Evolutionary conservation across 257 asterid genomes (phyloP).

Genomic region (Paraleonurus japonicus): DNA sequence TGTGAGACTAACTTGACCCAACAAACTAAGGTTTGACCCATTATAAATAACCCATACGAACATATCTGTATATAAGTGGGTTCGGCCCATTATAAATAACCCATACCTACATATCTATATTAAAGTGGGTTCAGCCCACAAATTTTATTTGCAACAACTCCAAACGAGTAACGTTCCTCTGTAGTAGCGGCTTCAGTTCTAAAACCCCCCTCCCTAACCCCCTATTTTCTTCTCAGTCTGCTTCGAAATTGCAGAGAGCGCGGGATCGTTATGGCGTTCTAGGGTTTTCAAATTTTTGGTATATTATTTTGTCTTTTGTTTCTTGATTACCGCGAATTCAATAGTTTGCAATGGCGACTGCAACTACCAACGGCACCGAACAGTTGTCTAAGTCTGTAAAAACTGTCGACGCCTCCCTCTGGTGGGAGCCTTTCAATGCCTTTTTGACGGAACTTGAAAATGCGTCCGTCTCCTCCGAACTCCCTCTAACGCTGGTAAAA

Average conservation of each 20-base stretch:
- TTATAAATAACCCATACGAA: too few species aligned
- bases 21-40: too few species aligned
- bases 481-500: slow-evolving; percentile 60
- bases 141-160: background rate
- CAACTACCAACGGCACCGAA: slow-evolving; percentile 32
- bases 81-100: too few species aligned
- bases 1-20: too few species aligned
- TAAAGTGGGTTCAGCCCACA: background rate
- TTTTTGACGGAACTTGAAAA: slow-evolving; percentile 73
- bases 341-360: slow-evolving; percentile 44
- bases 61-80: too few species aligned
- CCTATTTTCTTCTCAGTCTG: background rate
- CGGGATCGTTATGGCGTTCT: slow-evolving; percentile 28
- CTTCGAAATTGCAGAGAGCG: slow-evolving; percentile 34
- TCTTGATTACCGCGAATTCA: background rate
- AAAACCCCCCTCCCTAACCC: slow-evolving; percentile 24
- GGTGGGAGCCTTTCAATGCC: slow-evolving; percentile 89
- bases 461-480: slow-evolving; percentile 49
- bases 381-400: slow-evolving; percentile 30
- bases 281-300: slow-evolving; percentile 34
- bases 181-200: background rate
- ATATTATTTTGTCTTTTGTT: background rate
- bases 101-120: too few species aligned
- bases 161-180: background rate
- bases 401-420: slow-evolving; percentile 67